Evolutionary conservation across 2,329 filamentous ascomycete species (phyloP).

Genomic region (Trichoderma arundinaceum): DNA sequence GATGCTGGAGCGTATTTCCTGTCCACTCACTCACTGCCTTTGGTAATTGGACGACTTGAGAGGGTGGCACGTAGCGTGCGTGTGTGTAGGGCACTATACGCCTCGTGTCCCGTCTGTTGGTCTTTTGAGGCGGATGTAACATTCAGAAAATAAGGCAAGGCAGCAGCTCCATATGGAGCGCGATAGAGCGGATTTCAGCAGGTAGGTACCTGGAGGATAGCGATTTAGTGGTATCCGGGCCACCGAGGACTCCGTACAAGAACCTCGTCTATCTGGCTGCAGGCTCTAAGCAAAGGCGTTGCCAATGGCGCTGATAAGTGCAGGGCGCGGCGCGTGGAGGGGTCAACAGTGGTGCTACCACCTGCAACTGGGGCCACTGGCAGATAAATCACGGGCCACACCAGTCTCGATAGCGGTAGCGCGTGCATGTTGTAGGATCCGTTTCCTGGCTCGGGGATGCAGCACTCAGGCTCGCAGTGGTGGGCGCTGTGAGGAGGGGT

Average conservation of each 20-base stretch:
- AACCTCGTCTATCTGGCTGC: too few species aligned
- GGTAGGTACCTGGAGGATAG: not conserved
- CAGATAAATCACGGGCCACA: conserved; percentile 3
- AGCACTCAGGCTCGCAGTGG: not conserved
- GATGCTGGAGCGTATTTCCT: too few species aligned
- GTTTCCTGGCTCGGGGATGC: conserved; percentile 7
- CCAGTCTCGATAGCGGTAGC: not conserved
- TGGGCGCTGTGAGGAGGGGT: conserved; percentile 1
- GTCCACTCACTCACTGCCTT: too few species aligned
- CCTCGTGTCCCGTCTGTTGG: not conserved
- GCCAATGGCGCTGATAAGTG: not conserved
- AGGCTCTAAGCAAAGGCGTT: too few species aligned
- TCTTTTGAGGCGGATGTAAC: conserved; percentile 25
- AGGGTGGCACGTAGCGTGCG: too few species aligned
- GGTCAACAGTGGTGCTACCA: too few species aligned
- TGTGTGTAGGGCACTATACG: too few species aligned
- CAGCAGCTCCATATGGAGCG: not conserved
- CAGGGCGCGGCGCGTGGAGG: too few species aligned
- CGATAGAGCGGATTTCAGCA: too few species aligned
- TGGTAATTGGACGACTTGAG: too few species aligned
- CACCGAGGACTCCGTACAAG: not conserved
- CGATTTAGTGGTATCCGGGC: not conserved
- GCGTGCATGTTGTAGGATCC: conserved; percentile 11
- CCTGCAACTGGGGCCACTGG: too few species aligned
- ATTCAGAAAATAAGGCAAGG: not conserved